Evolutionary conservation across 2,329 filamentous ascomycete genomes (phyloP), one percentile per base, ranked within the genome.

Genomic region (Pseudogymnoascus sp.): DNA sequence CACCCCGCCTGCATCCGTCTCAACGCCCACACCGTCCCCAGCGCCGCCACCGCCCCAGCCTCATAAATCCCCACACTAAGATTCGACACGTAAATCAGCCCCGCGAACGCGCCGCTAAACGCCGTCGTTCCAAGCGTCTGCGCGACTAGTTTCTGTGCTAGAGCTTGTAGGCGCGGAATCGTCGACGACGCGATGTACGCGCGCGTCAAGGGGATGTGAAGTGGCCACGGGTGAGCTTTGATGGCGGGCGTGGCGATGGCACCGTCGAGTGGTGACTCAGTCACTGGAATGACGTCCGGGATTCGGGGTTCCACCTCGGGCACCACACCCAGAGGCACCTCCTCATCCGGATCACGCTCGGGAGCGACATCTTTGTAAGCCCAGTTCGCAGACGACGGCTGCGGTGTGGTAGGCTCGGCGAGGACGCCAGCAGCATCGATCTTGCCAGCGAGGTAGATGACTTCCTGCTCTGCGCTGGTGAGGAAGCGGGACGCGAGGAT

Each of bases 371-470:
- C 37, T 52, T 69, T 71, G 59, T 70, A 72, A 8, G 70, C 66
- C 68, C 68, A 70, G 59, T 66, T 60, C 62, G 62, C 60, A 39
- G 59, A 45, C 45, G 45, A 29, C 60, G 55, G 39, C 62, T 36
- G 6, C 29, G 37, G 15, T 59, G 45, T 13, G 29, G 60, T 31
- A 10, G 25, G 25, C 15, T 55, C 27, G 62, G 59, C 12, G 67
- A 76, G 69, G 42, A 85, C 75, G 1, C 85, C 85, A 18, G 84
- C 81, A 72, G 88, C 86, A 15, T 84, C 80, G 68, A 95, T 86
- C 58, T 87, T 84, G 0, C 93, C 93, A 5, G 89, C 84, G 1
- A 96, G 82, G 74, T 88, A 96, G 55, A 96, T 87, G n/a, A 91
- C 82, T 61, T 86, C 87, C 68, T 87, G 87, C 73, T 97, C 92